These are phyloP conservation scores for Pseudocercospora fijiensis DNA, from an alignment of 2,329 filamentous ascomycete genomes.

Conservation along the genomic window DNA sequence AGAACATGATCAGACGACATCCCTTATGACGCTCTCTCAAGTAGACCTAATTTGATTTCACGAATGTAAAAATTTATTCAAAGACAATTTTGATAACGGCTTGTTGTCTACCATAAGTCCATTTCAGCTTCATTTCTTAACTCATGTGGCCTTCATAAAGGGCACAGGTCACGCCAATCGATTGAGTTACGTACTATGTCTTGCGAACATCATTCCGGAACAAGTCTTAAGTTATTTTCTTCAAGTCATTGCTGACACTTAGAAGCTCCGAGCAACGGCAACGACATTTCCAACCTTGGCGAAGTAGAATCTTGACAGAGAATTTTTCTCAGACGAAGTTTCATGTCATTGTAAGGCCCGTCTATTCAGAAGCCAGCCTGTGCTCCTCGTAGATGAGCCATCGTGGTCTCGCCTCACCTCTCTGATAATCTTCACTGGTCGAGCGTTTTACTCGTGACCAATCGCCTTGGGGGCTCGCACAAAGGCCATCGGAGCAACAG, in stretches of 20 bases:
- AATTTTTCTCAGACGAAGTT: too few species aligned
- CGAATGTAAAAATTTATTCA: neutral
- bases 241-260: too few species aligned
- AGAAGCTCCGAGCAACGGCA: too few species aligned
- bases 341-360: too few species aligned
- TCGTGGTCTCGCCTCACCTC: neutral
- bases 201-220: too few species aligned
- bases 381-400: neutral
- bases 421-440: neutral
- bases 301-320: too few species aligned
- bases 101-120: neutral
- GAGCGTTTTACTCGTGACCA: slow-evolving; percentile 33
- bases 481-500: slow-evolving; percentile 32
- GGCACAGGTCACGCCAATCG: too few species aligned
- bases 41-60: neutral
- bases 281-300: too few species aligned
- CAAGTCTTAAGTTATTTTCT: too few species aligned
- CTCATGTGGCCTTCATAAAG: too few species aligned
- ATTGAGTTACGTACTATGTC: too few species aligned
- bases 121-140: neutral
- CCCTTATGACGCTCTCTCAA: neutral
- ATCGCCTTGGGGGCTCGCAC: slow-evolving; percentile 34
- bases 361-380: neutral
- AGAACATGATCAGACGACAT: neutral
- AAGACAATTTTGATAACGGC: neutral